Base-by-base conservation (phyloP, 306 rosid genomes). In the Ammopiptanthus mongolicus region DNA sequence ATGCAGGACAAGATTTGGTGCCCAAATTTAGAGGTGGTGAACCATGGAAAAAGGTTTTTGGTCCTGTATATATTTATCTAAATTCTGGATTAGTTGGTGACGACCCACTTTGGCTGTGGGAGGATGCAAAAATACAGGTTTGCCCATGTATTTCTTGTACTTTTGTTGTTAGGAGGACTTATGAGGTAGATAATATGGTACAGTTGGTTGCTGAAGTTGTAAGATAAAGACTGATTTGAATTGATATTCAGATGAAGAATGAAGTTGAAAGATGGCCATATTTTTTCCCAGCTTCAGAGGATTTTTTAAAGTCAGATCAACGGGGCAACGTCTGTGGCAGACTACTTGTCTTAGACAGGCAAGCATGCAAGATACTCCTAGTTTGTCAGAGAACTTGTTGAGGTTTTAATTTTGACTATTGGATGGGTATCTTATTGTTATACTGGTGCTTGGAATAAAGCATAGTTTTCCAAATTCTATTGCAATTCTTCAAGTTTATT, bases 1-100 rank as follows among this genome's bases (percentile, higher is more conserved):
- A 94, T 69, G 84, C 95, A 1, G 98, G 98, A 78, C 91, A 62
- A 82, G 97, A 89, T 74, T 75, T 94, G 86, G 79, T 82, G 21
- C 51, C 92, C 47, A 80, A 80, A 59, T 64, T 91, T 58, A 83
- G 78, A 80, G 53, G 81, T 12, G 85, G 89, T 65, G 95, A 91
- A 87, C 65, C 93, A 5, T 94, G 98, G 98, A 94, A 94, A 86
- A 94, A 94, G 81, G 95, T 94, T 44, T 88, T 81, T 46, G 98
- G 98, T 31, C 98, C 97, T 13, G 79, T 94, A 65, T 94, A 80
- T 62, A 62, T 91, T 44, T 82, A 91, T 75, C 82, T 91, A 9
- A 94, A 94, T 82, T 87, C 88, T 22, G 79, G 88, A 58, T 41
- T 84, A 28, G 18, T 31, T 3, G 83, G 72, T 64, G 82, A 74